Evolutionary conservation across 768 basidiomycete genomes (phyloP).

Genomic region (Phlegmacium glaucopus): DNA sequence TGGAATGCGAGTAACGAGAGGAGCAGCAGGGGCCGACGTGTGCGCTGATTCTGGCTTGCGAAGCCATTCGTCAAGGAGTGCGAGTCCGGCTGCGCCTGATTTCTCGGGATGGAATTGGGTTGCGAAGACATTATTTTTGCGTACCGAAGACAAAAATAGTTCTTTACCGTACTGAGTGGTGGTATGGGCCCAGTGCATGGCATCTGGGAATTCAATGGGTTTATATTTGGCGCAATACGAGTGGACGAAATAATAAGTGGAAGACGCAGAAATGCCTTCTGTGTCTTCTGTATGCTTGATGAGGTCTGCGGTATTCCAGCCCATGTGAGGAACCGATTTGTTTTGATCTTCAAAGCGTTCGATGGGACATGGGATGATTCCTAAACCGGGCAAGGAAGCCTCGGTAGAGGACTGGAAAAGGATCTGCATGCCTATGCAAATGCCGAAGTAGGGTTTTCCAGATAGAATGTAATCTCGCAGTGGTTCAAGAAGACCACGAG

Average conservation of each 20-base stretch:
- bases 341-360: slow-evolving; percentile 62
- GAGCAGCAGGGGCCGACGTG: slow-evolving; percentile 25
- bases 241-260: slow-evolving; percentile 96
- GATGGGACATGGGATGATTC: slow-evolving; percentile 80
- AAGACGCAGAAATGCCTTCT: slow-evolving; percentile 46
- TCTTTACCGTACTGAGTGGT: slow-evolving; percentile 95
- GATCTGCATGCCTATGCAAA: slow-evolving; percentile 98
- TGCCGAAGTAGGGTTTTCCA: slow-evolving; percentile 93
- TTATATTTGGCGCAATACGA: slow-evolving; percentile 86
- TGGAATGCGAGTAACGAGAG: slow-evolving; percentile 36
- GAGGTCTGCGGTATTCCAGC: slow-evolving; percentile 83
- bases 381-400: slow-evolving; percentile 72
- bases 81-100: slow-evolving; percentile 83
- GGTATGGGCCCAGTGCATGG: slow-evolving; percentile 76
- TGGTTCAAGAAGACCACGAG: slow-evolving; percentile 75
- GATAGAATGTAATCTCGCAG: slow-evolving; percentile 79
- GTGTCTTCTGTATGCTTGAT: slow-evolving; percentile 40
- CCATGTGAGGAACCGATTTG: slow-evolving; percentile 97
- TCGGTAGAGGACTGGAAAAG: slow-evolving; percentile 88
- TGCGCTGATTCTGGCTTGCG: slow-evolving; percentile 44
- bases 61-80: slow-evolving; percentile 80
- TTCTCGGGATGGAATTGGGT: slow-evolving; percentile 99
- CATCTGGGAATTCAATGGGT: slow-evolving; percentile 46
- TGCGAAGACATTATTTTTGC: slow-evolving; percentile 81
- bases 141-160: slow-evolving; percentile 82